phyloP scores from a whole-genome alignment of 2,329 filamentous ascomycete genomes.

The Teratosphaeria viscida region DNA sequence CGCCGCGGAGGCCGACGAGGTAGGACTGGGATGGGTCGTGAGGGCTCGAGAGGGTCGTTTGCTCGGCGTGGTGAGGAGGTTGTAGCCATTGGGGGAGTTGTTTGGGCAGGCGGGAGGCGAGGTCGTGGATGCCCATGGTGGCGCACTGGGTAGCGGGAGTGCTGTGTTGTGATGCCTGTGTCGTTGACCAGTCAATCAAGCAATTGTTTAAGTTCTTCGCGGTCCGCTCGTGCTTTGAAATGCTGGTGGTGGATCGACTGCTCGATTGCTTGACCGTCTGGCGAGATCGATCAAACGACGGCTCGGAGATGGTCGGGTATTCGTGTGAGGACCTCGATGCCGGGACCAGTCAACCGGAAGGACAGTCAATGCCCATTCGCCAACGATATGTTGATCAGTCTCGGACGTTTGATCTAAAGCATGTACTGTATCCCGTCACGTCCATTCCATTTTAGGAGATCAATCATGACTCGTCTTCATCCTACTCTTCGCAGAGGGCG shows the following conservation, averaged over 20 bases:
- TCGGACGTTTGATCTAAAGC: too few species aligned
- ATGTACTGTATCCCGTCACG: too few species aligned
- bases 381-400: too few species aligned
- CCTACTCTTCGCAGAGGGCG: not conserved
- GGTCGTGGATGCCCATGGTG: not conserved
- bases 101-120: not conserved
- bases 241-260: not conserved
- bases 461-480: not conserved
- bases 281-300: not conserved
- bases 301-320: not conserved
- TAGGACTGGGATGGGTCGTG: slow-evolving; percentile 18
- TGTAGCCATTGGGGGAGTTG: slow-evolving; percentile 4
- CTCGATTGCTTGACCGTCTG: not conserved
- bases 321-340: not conserved
- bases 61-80: not conserved
- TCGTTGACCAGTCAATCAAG: not conserved
- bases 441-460: not conserved
- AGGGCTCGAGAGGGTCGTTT: not conserved
- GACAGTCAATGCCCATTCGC: not conserved
- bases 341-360: not conserved
- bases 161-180: not conserved
- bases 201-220: not conserved
- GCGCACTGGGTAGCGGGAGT: not conserved
- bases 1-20: slow-evolving; percentile 32
- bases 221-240: too few species aligned